These are phyloP conservation scores for Gentiana dahurica DNA, from an alignment of 257 asterid species.

Conservation along the genomic window DNA sequence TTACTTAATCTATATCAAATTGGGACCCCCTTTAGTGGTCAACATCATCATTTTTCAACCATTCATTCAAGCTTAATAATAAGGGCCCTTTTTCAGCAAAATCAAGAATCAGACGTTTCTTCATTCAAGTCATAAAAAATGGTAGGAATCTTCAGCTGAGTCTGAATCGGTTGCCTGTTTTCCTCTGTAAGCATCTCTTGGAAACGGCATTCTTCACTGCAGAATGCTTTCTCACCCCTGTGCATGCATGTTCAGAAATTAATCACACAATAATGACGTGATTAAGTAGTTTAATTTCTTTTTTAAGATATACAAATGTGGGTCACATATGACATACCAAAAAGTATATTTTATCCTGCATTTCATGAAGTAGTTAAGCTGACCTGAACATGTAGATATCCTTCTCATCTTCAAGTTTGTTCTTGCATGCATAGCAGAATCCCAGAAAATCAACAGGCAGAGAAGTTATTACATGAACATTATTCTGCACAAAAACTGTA, in stretches of 20 bases:
- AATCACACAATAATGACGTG: too few species aligned
- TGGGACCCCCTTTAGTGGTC: too few species aligned
- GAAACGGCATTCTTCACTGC: conserved; percentile 77
- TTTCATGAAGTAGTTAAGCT: not conserved
- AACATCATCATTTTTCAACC: too few species aligned
- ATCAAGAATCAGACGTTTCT: too few species aligned
- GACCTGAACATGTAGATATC: conserved; percentile 73
- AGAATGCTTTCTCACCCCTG: conserved; percentile 64
- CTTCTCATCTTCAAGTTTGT: conserved; percentile 38
- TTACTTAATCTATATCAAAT: too few species aligned
- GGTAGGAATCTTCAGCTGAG: not conserved
- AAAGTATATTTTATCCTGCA: too few species aligned
- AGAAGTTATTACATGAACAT: not conserved
- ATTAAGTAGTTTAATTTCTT: too few species aligned
- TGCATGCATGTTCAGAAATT: conserved; percentile 4
- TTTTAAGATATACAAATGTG: too few species aligned
- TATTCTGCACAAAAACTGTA: conserved; percentile 8
- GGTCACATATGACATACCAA: too few species aligned
- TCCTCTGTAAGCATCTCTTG: conserved; percentile 43
- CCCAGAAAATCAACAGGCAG: conserved; percentile 29
- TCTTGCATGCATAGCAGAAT: conserved; percentile 46
- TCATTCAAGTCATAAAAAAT: too few species aligned
- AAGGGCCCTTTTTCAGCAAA: too few species aligned
- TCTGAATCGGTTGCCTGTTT: conserved; percentile 20
- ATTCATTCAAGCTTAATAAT: too few species aligned